These are phyloP conservation scores for Rosa hybrid DNA, from an alignment of 331 rosid genomes.

Conservation along the genomic window DNA sequence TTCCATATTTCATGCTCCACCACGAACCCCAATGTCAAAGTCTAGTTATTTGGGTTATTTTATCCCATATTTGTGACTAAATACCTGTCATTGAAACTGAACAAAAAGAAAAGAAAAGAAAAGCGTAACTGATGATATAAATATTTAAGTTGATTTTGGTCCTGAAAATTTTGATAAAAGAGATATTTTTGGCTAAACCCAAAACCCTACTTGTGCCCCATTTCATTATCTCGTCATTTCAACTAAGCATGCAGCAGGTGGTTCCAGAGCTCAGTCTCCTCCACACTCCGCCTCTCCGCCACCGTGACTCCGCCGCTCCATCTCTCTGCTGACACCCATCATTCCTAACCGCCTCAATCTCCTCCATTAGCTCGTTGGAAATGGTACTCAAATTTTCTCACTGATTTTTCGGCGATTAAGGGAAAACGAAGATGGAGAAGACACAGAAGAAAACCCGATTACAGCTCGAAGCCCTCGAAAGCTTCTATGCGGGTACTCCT, in stretches of 20 bases:
- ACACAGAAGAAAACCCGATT: slow-evolving; percentile 35
- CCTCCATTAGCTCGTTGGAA: background rate
- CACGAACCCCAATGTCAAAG: too few relatives aligned
- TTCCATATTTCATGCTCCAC: too few relatives aligned
- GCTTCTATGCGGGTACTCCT: slow-evolving; percentile 42
- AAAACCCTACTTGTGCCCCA: slow-evolving; percentile 42
- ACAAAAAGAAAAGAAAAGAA: background rate
- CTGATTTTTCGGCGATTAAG: slow-evolving; percentile 15
- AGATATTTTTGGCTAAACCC: slow-evolving; percentile 39
- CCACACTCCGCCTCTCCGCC: slow-evolving; percentile 2
- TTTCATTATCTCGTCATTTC: slow-evolving; percentile 16
- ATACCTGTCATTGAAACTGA: too few relatives aligned
- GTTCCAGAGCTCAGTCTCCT: slow-evolving; percentile 19
- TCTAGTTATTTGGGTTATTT: too few relatives aligned
- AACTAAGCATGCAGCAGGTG: slow-evolving; percentile 22
- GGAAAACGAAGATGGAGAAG: slow-evolving; percentile 25
- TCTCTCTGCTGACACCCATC: background rate
- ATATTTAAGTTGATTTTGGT: background rate
- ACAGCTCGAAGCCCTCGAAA: slow-evolving; percentile 45
- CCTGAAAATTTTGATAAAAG: background rate
- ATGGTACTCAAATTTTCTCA: slow-evolving; percentile 1
- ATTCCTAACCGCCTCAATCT: background rate
- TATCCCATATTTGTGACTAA: too few relatives aligned
- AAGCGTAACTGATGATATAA: background rate
- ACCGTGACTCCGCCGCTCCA: background rate